Percentiles rank a stretch among this genome's conserved stretches.
Evolutionary conservation across 495 filamentous ascomycete genomes (phyloP).

Genomic region (Xylaria venustula): DNA sequence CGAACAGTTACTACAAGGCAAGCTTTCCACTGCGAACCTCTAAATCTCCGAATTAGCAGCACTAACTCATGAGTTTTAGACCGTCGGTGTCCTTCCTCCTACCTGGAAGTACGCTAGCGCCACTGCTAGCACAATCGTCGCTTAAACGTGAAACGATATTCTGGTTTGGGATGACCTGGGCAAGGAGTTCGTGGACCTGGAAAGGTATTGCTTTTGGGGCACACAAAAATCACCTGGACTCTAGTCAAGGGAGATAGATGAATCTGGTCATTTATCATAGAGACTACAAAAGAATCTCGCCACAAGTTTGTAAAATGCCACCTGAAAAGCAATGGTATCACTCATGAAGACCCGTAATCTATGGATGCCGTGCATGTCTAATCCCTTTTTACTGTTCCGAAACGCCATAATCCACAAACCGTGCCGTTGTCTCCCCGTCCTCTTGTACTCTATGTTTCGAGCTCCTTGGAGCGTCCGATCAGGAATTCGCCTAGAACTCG

Average conservation of each 20-base stretch:
- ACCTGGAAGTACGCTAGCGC: slow-evolving; percentile 95
- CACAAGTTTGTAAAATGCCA: slow-evolving; percentile 6
- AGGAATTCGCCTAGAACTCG: slow-evolving; percentile 84
- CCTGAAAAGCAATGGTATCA: slow-evolving; percentile 25
- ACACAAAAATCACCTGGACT: slow-evolving; percentile 20
- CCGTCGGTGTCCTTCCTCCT: slow-evolving; percentile 94
- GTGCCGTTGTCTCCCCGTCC: background rate
- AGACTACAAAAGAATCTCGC: slow-evolving; percentile 21
- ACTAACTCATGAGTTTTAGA: slow-evolving; percentile 45
- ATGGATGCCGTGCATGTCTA: slow-evolving; percentile 1
- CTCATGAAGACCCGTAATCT: slow-evolving; percentile 14
- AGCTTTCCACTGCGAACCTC: background rate
- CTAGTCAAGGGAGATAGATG: slow-evolving; percentile 24
- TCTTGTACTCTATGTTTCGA: slow-evolving; percentile 49
- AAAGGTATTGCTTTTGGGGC: slow-evolving; percentile 27
- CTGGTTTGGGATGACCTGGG: slow-evolving; percentile 22
- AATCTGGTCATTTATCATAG: slow-evolving; percentile 19
- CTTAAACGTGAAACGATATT: slow-evolving; percentile 46
- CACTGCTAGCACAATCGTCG: slow-evolving; percentile 63
- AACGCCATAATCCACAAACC: slow-evolving; percentile 21
- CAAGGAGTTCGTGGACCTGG: slow-evolving; percentile 33
- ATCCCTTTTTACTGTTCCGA: slow-evolving; percentile 11
- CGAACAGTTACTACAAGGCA: slow-evolving; percentile 16
- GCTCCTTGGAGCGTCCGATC: slow-evolving; percentile 74
- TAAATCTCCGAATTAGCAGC: background rate